Base-by-base conservation (phyloP, 2,329 filamentous ascomycete genomes). In the Botrytis paeoniae region DNA sequence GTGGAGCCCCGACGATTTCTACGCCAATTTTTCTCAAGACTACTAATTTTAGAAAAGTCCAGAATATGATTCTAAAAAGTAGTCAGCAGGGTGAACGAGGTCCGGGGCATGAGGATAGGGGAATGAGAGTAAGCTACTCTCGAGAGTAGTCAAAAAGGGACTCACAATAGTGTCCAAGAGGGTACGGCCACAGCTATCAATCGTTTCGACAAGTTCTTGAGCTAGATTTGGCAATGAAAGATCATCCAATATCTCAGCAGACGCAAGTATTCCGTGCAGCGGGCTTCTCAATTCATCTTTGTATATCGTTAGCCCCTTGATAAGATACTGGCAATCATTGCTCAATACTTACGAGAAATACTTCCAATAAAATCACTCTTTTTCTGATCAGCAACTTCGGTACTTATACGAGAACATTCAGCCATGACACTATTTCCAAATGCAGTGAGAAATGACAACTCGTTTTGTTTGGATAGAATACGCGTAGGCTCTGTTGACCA, bases 281-380 rank as follows among this genome's bases (percentile, higher is more conserved):
- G 88, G 88, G 6, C 22, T 29, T 3, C 64, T 39, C 14, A 68
- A 29, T 29, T 54, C 64, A 29, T 68, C 60, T 62, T n/a, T 39
- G 22, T 10, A 37, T 2, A 62, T 25, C 22, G 59, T 62, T n/a
- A 62, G 60, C 35, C 32, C 32, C 59, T 37, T 61, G 20, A 25
- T 25, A 51, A 51, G 6, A n/a, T 5, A 0, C 22, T 51, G 59
- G 5, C 3, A 35, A 61, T 35, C 20, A 25, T 61, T 25, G 35
- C 9, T 45, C 88, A 82, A 22, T 89, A 78, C 72, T 89, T 88
- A 77, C 89, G 88, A 29, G 86, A 88, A 75, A 89, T 88, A 41
- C 85, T 88, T 1, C 86, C 87, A 60, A 89, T 88, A 73, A 89
- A 89, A 16, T 87, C 87, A 1, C 85, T 85, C 75, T 89, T 89